Percentiles rank a stretch among this genome's conserved stretches.
phyloP scores from a whole-genome alignment of 345 rosid genomes.

The Erucastrum elatum region DNA sequence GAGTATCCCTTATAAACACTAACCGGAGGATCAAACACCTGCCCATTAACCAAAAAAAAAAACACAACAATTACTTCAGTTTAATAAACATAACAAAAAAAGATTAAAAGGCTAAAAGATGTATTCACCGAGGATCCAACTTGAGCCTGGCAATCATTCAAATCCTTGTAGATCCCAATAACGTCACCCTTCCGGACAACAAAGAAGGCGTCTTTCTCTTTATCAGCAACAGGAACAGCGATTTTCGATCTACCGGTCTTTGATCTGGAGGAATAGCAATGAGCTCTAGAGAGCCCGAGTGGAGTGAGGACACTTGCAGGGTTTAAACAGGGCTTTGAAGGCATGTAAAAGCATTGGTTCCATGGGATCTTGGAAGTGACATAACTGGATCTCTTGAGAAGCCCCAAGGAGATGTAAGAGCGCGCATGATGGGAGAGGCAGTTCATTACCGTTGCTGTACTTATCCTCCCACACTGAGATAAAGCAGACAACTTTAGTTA shows the following conservation, averaged over 20 bases:
- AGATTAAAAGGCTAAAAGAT: background rate
- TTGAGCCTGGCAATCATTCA: slow-evolving; percentile 79
- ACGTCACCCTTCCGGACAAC: slow-evolving; percentile 87
- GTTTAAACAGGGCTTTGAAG: slow-evolving; percentile 31
- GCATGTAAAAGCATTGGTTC: slow-evolving; percentile 34
- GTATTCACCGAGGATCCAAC: slow-evolving; percentile 71
- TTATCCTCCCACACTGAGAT: background rate
- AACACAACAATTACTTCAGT: background rate
- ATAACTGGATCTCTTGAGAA: slow-evolving; percentile 46
- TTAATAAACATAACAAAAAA: background rate
- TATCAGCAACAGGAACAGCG: slow-evolving; percentile 38
- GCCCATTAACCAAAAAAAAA: background rate
- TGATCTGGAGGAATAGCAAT: slow-evolving; percentile 51
- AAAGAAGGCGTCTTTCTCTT: slow-evolving; percentile 68
- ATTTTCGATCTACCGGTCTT: slow-evolving; percentile 32
- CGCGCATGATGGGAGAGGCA: slow-evolving; percentile 58
- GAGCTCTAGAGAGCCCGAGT: slow-evolving; percentile 43
- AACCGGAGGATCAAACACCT: slow-evolving; percentile 84
- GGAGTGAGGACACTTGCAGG: slow-evolving; percentile 33
- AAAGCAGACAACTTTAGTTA: background rate
- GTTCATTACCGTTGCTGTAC: slow-evolving; percentile 44
- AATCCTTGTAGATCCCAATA: slow-evolving; percentile 69
- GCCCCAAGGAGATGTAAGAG: slow-evolving; percentile 48
- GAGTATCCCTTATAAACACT: slow-evolving; percentile 79
- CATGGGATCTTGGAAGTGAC: slow-evolving; percentile 32